Percentiles rank a stretch among this genome's conserved stretches.
Conservation (phyloP, 208 protist species). For the Acanthamoeba lugdunensis region DNA sequence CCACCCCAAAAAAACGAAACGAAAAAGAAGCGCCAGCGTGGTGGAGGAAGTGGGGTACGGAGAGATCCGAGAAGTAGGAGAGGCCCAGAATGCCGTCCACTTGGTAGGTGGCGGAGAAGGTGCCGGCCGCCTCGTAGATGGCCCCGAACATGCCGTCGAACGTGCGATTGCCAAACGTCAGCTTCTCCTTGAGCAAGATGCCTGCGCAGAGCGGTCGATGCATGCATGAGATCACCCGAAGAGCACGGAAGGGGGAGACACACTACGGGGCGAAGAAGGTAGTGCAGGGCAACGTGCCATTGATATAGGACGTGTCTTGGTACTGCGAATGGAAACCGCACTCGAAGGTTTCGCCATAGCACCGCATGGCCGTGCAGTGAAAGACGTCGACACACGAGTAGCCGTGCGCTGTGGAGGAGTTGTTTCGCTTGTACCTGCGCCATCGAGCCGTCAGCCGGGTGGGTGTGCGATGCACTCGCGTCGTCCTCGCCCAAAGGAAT, state of each 20-base stretch:
- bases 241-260: neutral
- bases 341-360: constrained; percentile 12
- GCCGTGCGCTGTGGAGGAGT: constrained; percentile 22
- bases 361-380: constrained; percentile 33
- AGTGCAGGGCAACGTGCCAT: neutral
- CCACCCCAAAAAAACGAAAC: neutral
- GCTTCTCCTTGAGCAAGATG: constrained; percentile 17
- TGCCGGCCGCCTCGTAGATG: constrained; percentile 53
- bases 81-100: constrained; percentile 67
- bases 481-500: too few relatives aligned
- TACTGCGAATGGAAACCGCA: constrained; percentile 57
- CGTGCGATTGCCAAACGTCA: neutral
- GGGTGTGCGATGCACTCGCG: too few relatives aligned
- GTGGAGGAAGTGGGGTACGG: neutral
- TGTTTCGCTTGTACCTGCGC: neutral
- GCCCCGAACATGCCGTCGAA: constrained; percentile 57
- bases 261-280: neutral
- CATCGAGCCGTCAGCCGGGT: neutral
- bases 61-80: constrained; percentile 38
- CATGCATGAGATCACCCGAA: neutral
- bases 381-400: constrained; percentile 27
- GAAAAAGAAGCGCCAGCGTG: neutral
- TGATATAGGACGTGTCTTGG: constrained; percentile 63
- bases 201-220: neutral
- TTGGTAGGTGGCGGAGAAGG: neutral